Evolutionary conservation across 2,329 filamentous ascomycete species (phyloP).

Genomic region (Hypoxylon sp.): DNA sequence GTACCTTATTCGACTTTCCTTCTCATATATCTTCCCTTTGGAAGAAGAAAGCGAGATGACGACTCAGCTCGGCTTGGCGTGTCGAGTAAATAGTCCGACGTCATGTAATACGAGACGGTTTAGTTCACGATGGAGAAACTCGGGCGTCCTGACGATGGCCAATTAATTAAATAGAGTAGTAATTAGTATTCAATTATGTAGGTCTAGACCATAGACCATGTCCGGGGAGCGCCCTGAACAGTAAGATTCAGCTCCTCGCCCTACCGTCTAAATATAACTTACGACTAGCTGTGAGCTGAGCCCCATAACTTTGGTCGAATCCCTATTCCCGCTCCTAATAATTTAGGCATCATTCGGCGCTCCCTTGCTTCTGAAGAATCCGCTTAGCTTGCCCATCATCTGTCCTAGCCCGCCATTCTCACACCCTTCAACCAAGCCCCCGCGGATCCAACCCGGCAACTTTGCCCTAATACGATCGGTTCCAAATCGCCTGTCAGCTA

Average conservation of each 20-base stretch:
- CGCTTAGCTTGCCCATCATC: conserved; percentile 70
- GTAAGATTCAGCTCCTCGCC: conserved; percentile 5
- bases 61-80: neutral
- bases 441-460: conserved; percentile 89
- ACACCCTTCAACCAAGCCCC: conserved; percentile 70
- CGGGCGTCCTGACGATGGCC: neutral
- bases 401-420: conserved; percentile 67
- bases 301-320: neutral
- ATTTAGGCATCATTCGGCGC: conserved; percentile 3
- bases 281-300: neutral
- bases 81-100: neutral
- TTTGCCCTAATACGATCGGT: conserved; percentile 80
- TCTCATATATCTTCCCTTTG: neutral
- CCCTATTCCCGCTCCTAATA: neutral
- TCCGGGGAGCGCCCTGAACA: neutral
- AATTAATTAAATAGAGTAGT: neutral
- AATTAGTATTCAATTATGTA: neutral
- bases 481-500: conserved; percentile 87
- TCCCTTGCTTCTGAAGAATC: conserved; percentile 71
- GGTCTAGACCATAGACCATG: neutral
- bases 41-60: neutral
- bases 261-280: conserved; percentile 2
- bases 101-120: neutral
- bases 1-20: neutral
- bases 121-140: neutral